phyloP scores from a whole-genome alignment of 345 rosid genomes.

The Populus deltoides region DNA sequence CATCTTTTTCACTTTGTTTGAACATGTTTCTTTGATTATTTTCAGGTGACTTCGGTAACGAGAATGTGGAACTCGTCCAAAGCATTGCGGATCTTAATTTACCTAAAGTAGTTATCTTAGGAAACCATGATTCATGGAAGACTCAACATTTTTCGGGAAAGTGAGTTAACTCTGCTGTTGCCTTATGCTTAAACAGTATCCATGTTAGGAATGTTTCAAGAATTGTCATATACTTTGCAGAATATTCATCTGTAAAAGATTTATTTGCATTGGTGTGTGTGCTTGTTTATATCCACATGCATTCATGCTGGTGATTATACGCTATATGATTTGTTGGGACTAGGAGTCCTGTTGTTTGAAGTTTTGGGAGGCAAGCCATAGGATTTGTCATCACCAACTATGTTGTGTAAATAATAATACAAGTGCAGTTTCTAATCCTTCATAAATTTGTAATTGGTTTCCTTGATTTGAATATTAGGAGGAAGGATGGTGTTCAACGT shows the following conservation, averaged over 20 bases:
- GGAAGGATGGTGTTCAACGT: slow-evolving; percentile 55
- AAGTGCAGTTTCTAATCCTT: not conserved
- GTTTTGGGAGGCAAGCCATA: not conserved
- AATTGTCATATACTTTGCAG: not conserved
- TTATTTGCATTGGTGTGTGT: too few relatives aligned
- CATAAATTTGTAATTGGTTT: not conserved
- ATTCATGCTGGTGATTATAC: not conserved
- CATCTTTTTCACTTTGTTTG: not conserved
- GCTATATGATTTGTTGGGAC: not conserved
- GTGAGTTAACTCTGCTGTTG: slow-evolving; percentile 32
- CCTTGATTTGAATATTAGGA: slow-evolving; percentile 38
- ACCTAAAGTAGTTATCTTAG: slow-evolving; percentile 73
- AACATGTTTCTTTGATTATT: not conserved
- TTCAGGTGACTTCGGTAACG: slow-evolving; percentile 89
- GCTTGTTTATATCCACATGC: not conserved
- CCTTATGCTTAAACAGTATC: not conserved
- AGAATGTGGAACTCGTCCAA: slow-evolving; percentile 64
- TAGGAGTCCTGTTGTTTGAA: not conserved
- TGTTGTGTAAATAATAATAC: not conserved
- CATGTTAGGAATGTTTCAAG: not conserved
- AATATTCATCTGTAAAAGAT: too few relatives aligned
- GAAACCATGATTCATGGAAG: slow-evolving; percentile 87
- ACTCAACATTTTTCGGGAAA: slow-evolving; percentile 51
- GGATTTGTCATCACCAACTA: not conserved
- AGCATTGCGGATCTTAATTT: slow-evolving; percentile 57